Evolutionary conservation across 257 asterid species (phyloP).

Genomic region (Penstemon barbatus): DNA sequence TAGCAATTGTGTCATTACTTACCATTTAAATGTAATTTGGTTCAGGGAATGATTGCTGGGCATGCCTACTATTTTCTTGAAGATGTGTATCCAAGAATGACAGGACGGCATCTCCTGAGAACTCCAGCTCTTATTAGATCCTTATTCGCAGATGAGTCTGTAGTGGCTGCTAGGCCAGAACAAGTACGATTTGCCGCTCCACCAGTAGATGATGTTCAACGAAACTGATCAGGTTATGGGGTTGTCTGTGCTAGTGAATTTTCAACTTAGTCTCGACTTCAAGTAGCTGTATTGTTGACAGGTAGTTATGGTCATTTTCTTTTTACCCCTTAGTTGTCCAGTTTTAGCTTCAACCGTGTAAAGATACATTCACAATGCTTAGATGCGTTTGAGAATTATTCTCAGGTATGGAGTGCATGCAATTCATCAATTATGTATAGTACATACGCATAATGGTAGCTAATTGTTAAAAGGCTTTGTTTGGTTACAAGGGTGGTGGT

Average conservation of each 20-base stretch:
- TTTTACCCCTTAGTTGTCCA: constrained; percentile 21
- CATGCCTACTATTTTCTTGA: constrained; percentile 96
- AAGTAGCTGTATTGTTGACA: neutral
- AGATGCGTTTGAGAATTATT: constrained; percentile 15
- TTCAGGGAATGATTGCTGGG: constrained; percentile 95
- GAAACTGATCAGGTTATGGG: constrained; percentile 28
- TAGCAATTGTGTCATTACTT: neutral
- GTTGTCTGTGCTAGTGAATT: constrained; percentile 8
- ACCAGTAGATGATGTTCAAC: constrained; percentile 56
- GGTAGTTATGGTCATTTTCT: neutral
- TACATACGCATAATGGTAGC: too few species aligned
- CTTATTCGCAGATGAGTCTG: constrained; percentile 87
- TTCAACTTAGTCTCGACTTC: constrained; percentile 7
- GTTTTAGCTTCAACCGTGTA: constrained; percentile 31
- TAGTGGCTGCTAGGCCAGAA: constrained; percentile 80
- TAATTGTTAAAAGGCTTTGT: too few species aligned
- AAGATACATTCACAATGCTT: constrained; percentile 32
- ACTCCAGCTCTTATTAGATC: constrained; percentile 74
- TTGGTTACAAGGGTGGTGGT: too few species aligned
- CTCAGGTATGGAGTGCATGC: too few species aligned
- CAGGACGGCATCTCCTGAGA: constrained; percentile 83
- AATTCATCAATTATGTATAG: too few species aligned
- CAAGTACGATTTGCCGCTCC: constrained; percentile 88
- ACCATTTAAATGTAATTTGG: constrained; percentile 17
- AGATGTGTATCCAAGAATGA: constrained; percentile 88